Percentiles rank a stretch among this genome's conserved stretches.
Evolutionary conservation across 257 asterid species (phyloP).

Genomic region (Petrea volubilis): DNA sequence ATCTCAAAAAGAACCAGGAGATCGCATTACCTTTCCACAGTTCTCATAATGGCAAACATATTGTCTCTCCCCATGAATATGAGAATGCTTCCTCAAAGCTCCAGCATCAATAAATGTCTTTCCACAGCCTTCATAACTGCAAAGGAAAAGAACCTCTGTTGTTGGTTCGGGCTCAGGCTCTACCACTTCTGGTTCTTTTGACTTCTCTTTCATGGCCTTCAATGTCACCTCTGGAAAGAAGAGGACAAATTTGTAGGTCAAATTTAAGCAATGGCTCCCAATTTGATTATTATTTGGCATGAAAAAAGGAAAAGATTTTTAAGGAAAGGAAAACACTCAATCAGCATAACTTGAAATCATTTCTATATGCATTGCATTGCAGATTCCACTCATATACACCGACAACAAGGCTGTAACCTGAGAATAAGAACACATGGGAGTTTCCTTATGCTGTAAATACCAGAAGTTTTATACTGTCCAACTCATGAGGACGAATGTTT

Average conservation of each 20-base stretch:
- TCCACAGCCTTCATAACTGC: conserved; percentile 98
- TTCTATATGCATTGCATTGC: not conserved
- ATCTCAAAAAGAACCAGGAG: no score
- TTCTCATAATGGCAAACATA: conserved; percentile 87
- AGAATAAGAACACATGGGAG: not conserved
- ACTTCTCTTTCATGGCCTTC: conserved; percentile 63
- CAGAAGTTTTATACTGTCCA: not conserved
- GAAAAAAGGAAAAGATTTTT: not conserved
- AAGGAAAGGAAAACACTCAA: not conserved
- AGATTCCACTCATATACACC: not conserved
- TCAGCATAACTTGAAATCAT: not conserved
- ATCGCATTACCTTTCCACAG: conserved; percentile 30
- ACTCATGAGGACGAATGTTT: not conserved
- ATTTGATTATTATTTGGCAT: not conserved
- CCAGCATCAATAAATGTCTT: conserved; percentile 97
- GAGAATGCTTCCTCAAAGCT: conserved; percentile 96
- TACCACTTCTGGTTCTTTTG: conserved; percentile 57
- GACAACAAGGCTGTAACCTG: not conserved
- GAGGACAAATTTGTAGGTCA: conserved; percentile 28
- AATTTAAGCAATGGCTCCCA: not conserved
- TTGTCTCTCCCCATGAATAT: conserved; percentile 98
- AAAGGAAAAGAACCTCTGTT: conserved; percentile 93
- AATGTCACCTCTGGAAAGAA: conserved; percentile 62
- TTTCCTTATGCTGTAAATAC: not conserved
- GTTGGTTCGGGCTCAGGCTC: conserved; percentile 96